Percentiles rank a stretch among this genome's conserved stretches.
Conservation (phyloP, 2,329 filamentous ascomycete genomes). For the Ascochyta clinopodiicola region DNA sequence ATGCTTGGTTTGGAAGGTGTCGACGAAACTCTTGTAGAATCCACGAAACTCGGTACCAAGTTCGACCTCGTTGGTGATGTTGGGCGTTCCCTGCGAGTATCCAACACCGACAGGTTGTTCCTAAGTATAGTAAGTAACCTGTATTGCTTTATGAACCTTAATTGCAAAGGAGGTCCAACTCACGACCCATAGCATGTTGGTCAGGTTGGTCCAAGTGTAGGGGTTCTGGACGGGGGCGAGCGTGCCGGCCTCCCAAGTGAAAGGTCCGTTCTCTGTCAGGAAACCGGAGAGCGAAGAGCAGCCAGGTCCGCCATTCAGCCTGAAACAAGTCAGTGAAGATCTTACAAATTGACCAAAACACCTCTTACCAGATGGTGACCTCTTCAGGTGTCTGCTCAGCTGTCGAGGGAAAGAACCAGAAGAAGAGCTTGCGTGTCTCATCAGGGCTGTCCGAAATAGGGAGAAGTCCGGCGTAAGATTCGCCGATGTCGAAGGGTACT, state of each 20-base stretch:
- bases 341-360: not conserved
- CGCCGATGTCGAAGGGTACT: constrained; percentile 71
- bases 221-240: constrained; percentile 68
- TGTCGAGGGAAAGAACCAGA: constrained; percentile 68
- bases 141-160: too few species aligned
- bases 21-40: constrained; percentile 63
- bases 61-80: constrained; percentile 57
- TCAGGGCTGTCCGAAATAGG: constrained; percentile 61
- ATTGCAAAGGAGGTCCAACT: too few species aligned
- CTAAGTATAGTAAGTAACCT: too few species aligned
- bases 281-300: constrained; percentile 69
- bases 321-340: constrained; percentile 15
- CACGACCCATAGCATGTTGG: constrained; percentile 51
- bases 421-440: constrained; percentile 64
- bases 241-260: constrained; percentile 67
- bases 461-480: constrained; percentile 69
- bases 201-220: constrained; percentile 68
- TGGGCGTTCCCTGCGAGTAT: constrained; percentile 52
- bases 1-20: constrained; percentile 61
- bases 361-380: constrained; percentile 61
- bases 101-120: constrained; percentile 58
- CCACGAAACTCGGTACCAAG: constrained; percentile 56
- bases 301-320: constrained; percentile 50
- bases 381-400: constrained; percentile 61
- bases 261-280: constrained; percentile 77